Conservation (phyloP, 257 asterid genomes). For the Ehretia macrophylla region DNA sequence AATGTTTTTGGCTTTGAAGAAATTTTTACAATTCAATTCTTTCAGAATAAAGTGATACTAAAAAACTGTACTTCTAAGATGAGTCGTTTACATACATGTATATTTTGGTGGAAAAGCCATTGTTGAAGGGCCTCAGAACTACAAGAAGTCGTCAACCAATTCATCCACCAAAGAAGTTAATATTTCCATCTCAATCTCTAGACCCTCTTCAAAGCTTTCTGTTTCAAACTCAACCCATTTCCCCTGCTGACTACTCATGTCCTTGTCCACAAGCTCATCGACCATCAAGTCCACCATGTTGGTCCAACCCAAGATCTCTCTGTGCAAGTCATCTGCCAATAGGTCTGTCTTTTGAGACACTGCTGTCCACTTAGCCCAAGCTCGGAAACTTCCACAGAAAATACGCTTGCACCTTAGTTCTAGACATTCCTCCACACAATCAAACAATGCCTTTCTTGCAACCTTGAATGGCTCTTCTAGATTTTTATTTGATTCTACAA, state of each 20-base stretch:
- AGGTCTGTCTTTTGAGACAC: conserved; percentile 35
- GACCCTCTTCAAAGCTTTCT: conserved; percentile 78
- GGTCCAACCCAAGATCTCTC: conserved; percentile 68
- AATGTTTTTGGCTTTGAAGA: not conserved
- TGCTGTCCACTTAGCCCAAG: conserved; percentile 55
- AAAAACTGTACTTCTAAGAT: not conserved
- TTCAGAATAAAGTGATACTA: not conserved
- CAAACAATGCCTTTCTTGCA: conserved; percentile 60
- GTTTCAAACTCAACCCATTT: conserved; percentile 79
- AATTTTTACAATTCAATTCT: not conserved
- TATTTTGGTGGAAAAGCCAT: not conserved
- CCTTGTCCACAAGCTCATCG: conserved; percentile 88
- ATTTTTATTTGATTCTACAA: conserved; percentile 29
- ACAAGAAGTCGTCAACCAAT: conserved; percentile 49
- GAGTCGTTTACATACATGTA: not conserved
- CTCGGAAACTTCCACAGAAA: conserved; percentile 38
- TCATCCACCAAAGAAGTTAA: conserved; percentile 68
- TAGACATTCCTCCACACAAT: conserved; percentile 60
- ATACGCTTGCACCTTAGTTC: conserved; percentile 36
- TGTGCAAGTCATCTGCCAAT: conserved; percentile 71
- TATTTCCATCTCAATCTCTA: conserved; percentile 70
- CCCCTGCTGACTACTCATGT: conserved; percentile 77
- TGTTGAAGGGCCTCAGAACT: conserved; percentile 13
- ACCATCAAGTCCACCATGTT: conserved; percentile 75
- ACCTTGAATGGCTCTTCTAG: conserved; percentile 42